Evolutionary conservation across 2,329 filamentous ascomycete species (phyloP), one percentile per base, ranked within the genome.

Genomic region (Periconia sp.): DNA sequence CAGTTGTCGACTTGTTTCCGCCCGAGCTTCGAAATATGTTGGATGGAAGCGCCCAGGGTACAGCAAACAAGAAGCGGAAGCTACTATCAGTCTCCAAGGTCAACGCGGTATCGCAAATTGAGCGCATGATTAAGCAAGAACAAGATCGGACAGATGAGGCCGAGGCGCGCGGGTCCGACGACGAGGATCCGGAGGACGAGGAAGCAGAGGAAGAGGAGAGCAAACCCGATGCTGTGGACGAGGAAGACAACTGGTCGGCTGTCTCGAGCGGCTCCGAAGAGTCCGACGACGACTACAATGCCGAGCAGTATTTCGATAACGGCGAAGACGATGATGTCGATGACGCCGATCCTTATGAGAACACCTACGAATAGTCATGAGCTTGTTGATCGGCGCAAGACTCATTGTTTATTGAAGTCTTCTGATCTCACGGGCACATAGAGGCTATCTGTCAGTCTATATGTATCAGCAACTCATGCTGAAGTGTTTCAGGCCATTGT

Each of bases 191-290:
- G 12, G 73, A 79, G 6, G 78, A 79, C 2, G 54, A 56, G 5
- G 69, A 69, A 10, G 64, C 62, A 16, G 74, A 75, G 1, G 71
- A 73, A 0, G 72, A 79, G 6, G 78, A 79, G 2, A 68, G 69
- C 4, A 74, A 78, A 15, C 65, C 63, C 5, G 74, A 80, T 46
- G 74, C 80, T 22, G 73, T 78, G 5, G 81, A 84, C 39, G 78
- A 82, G 43, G 79, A 82, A 40, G 84, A 82, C 49, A 78, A 82
- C 15, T 68, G 50, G 49, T 65, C 59, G 4, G 62, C 56, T 31
- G 79, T 81, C 17, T 81, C 83, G 31, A 82, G 82, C 10, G 79
- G 82, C 41, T 82, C 80, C 4, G 82, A 85, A 59, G 85, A 86
- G 56, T 81, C 85, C 53, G 83, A 79, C 1, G 83, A 86, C 56